Evolutionary conservation across 345 rosid genomes (phyloP), one percentile per base, ranked within the genome.

Genomic region (Citrus australasica): DNA sequence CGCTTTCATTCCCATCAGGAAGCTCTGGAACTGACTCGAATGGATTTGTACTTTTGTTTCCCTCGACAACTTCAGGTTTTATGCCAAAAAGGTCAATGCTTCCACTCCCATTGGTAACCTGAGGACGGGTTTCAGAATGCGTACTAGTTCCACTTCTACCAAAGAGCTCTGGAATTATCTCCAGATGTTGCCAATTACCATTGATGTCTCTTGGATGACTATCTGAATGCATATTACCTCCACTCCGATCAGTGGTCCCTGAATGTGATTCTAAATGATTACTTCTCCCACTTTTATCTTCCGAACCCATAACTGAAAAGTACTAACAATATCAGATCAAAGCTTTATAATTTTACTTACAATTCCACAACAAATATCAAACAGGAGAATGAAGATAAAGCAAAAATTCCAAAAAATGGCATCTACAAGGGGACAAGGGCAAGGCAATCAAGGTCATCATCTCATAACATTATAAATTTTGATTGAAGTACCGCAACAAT

Each of bases 221-320:
- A 61, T 11, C 70, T 66, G 77, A 75, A 72, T 77, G 69, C 28
- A 66, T 77, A 28, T 69, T 76, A 46, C 71, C 62, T 71, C 75
- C 80, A 67, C 68, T 71, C 56, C 69, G 53, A 2, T 46, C 71
- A 38, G 3, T 69, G 6, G 42, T 24, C 71, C 40, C 74, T 4
- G 33, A 40, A 70, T 66, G 19, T n/a, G 28, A 51, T 58, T 48
- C 59, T 22, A 80, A 73, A 51, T 71, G 75, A 28, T 76, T 22
- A 62, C 80, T 75, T 56, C 71, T 62, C 42, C 68, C 79, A 7
- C 67, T 76, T 55, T 74, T 82, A 77, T 81, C 61, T 73, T 51
- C 73, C 25, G 81, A 48, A 76, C 79, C 88, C 97, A 88, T 90
- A 76, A 75, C 92, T 82, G 77, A 69, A 75, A 64, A 72, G 21